These are phyloP conservation scores for Phytophthora tentaculata DNA, from an alignment of 352 stramenopile genomes.

Conservation along the genomic window DNA sequence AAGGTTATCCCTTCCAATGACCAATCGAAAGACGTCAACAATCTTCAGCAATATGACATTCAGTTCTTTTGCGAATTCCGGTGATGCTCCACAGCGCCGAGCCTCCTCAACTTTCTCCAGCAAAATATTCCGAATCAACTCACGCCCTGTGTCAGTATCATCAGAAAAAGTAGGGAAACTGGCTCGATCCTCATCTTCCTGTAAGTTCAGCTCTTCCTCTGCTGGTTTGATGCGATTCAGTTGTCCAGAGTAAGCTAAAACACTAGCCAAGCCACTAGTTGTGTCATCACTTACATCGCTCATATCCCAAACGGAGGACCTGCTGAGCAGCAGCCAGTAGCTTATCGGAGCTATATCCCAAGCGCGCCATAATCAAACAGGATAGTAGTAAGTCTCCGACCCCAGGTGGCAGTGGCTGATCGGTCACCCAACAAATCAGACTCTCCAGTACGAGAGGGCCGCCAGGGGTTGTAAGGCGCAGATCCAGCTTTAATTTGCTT, in stretches of 20 bases:
- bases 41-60: constrained; percentile 1
- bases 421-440: constrained; percentile 14
- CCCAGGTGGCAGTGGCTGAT: background rate
- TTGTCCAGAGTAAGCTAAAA: constrained; percentile 7
- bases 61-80: background rate
- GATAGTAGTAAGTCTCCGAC: constrained; percentile 15
- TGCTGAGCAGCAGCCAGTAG: constrained; percentile 8
- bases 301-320: constrained; percentile 20
- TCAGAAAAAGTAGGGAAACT: constrained; percentile 5
- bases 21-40: constrained; percentile 13
- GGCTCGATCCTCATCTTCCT: constrained; percentile 10
- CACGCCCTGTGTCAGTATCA: too few relatives aligned
- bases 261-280: background rate
- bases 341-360: constrained; percentile 9
- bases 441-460: too few relatives aligned
- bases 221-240: background rate
- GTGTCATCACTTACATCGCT: constrained; percentile 11
- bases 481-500: too few relatives aligned
- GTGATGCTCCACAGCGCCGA: background rate
- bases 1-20: constrained; percentile 8
- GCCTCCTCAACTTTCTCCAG: constrained; percentile 10
- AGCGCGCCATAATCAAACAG: constrained; percentile 7
- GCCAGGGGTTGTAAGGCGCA: too few relatives aligned
- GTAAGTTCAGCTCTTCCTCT: constrained; percentile 1
- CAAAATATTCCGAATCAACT: background rate